Conservation (phyloP, 176 grass and related monocot species). For the Juncus inflexus region DNA sequence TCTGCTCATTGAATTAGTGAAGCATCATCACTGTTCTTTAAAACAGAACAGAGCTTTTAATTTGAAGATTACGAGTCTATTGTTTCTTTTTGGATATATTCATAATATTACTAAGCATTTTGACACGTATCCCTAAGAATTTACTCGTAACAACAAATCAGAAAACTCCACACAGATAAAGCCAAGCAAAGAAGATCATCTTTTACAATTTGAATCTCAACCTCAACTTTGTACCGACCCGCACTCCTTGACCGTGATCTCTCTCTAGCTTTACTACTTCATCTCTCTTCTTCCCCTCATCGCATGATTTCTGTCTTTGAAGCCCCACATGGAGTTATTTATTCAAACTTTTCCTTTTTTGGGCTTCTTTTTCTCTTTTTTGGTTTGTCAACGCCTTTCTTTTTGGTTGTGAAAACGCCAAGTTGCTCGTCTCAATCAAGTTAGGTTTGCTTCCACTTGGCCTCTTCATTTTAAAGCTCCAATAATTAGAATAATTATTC, state of each 20-base stretch:
- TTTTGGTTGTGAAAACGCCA: constrained; percentile 18
- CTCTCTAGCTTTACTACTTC: not conserved
- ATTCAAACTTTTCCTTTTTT: not conserved
- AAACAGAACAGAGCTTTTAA: too few relatives aligned
- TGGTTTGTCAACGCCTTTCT: constrained; percentile 25
- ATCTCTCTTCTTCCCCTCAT: not conserved
- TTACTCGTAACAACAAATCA: too few relatives aligned
- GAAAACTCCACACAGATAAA: too few relatives aligned
- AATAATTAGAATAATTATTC: not conserved
- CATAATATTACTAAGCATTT: too few relatives aligned
- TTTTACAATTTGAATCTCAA: not conserved
- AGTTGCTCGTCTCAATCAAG: constrained; percentile 15
- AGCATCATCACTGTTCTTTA: too few relatives aligned
- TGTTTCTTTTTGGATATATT: too few relatives aligned
- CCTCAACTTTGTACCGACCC: constrained; percentile 12
- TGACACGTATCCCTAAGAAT: too few relatives aligned
- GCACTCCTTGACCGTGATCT: not conserved
- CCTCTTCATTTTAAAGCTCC: not conserved
- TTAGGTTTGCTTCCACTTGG: constrained; percentile 22
- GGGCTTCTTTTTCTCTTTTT: constrained; percentile 11
- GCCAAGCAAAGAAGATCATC: too few relatives aligned
- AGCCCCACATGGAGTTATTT: too few relatives aligned
- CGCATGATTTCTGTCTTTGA: too few relatives aligned
- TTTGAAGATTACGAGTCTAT: too few relatives aligned
- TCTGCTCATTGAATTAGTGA: too few relatives aligned